Conservation (phyloP, 2,329 filamentous ascomycete genomes). For the Colletotrichum theobromicola region DNA sequence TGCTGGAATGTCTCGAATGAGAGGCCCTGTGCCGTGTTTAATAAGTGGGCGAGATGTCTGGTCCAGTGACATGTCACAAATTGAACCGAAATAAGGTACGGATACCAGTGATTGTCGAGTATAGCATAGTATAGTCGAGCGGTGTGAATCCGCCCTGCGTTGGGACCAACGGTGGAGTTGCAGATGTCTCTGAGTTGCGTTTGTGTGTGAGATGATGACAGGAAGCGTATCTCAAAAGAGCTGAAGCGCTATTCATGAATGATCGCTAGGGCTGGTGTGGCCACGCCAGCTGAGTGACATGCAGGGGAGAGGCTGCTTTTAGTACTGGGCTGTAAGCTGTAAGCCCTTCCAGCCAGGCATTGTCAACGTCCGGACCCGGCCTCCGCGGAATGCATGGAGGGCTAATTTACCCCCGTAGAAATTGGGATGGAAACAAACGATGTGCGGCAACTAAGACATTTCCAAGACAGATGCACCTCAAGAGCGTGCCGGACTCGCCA, state of each 20-base stretch:
- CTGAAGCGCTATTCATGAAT: neutral
- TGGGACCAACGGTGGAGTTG: neutral
- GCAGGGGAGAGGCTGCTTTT: neutral
- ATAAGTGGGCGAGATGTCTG: neutral
- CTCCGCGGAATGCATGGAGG: neutral
- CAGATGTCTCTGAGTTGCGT: neutral
- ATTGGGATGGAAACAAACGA: neutral
- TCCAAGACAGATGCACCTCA: neutral
- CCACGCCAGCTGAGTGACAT: neutral
- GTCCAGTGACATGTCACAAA: neutral
- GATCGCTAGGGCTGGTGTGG: neutral
- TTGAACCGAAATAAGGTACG: neutral
- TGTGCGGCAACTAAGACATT: neutral
- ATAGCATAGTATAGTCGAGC: neutral
- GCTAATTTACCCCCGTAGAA: neutral
- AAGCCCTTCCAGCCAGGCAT: neutral
- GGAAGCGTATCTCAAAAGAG: neutral
- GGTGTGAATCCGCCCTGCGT: neutral
- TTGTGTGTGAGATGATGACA: neutral
- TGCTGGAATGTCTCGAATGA: neutral
- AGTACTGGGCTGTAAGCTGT: neutral
- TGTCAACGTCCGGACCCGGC: neutral
- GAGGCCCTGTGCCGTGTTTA: neutral
- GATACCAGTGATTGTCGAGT: neutral
- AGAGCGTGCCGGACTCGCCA: too few species aligned